phyloP scores from a whole-genome alignment of 305 asterid species.

The Rubia balearica region DNA sequence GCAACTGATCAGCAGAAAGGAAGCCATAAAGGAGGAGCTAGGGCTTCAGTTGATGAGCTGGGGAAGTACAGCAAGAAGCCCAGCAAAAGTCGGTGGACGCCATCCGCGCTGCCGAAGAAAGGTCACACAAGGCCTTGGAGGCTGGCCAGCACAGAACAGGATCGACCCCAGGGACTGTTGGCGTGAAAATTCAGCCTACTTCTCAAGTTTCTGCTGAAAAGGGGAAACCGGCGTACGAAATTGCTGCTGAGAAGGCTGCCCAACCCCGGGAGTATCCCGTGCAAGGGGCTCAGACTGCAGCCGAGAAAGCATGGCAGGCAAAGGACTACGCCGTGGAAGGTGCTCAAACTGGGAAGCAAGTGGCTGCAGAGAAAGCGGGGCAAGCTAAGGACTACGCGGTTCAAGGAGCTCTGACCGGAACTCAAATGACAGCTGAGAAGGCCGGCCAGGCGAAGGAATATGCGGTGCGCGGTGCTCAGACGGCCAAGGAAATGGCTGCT shows the following conservation, averaged over 20 bases:
- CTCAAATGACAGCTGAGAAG: background rate
- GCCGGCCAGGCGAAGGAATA: background rate
- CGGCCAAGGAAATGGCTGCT: background rate
- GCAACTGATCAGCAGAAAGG: background rate
- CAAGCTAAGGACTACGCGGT: background rate
- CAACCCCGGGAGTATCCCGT: constrained; percentile 21
- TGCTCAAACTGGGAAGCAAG: constrained; percentile 14
- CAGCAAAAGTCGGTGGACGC: constrained; percentile 61
- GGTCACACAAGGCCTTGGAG: constrained; percentile 35
- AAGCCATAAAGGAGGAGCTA: background rate
- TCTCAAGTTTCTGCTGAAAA: background rate
- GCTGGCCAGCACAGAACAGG: constrained; percentile 17
- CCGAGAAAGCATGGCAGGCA: constrained; percentile 14
- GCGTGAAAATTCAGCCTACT: constrained; percentile 5
- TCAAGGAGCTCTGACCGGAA: constrained; percentile 10
- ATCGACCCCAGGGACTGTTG: constrained; percentile 12
- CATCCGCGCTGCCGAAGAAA: constrained; percentile 46
- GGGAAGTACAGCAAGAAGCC: constrained; percentile 39
- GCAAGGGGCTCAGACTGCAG: constrained; percentile 2
- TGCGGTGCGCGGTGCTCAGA: background rate
- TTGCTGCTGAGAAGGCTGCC: background rate
- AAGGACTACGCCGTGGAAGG: constrained; percentile 14
- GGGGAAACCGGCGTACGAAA: background rate
- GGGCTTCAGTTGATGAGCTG: too few species aligned
- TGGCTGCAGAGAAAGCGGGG: constrained; percentile 6